These are phyloP conservation scores for Neoascochyta sp. DNA, from an alignment of 2,329 filamentous ascomycete genomes.

Conservation along the genomic window DNA sequence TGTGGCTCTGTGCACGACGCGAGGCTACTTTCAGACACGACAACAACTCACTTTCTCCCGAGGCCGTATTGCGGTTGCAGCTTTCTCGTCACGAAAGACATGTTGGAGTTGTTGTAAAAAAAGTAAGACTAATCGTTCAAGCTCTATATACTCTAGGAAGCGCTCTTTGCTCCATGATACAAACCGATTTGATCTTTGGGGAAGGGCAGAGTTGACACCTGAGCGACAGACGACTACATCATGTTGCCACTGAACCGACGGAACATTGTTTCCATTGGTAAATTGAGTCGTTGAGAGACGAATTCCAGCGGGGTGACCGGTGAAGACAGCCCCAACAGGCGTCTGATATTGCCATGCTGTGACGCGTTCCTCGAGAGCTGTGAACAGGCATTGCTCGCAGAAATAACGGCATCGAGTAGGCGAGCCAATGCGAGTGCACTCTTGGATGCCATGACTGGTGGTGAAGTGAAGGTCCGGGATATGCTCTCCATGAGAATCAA, in stretches of 20 bases:
- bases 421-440: constrained; percentile 28
- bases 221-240: no score
- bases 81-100: no score
- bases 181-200: no score
- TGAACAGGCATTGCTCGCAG: constrained; percentile 30
- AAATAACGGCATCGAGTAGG: constrained; percentile 22
- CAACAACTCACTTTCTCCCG: constrained; percentile 27
- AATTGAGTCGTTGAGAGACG: constrained; percentile 18
- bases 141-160: no score
- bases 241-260: constrained; percentile 33
- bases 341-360: constrained; percentile 32
- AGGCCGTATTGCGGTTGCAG: no score
- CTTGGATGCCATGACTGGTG: constrained; percentile 39
- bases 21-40: constrained; percentile 26
- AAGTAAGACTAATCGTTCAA: no score
- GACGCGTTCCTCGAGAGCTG: constrained; percentile 28
- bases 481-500: constrained; percentile 39
- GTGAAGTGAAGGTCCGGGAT: constrained; percentile 39
- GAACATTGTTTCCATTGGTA: constrained; percentile 16
- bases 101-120: no score
- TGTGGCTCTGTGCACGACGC: constrained; percentile 29
- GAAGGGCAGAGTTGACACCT: no score
- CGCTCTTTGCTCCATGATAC: no score
- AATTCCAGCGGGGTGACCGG: constrained; percentile 34
- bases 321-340: constrained; percentile 27